These are phyloP conservation scores for Buxus sempervirens DNA, from an alignment of 164 flowering plant genomes.

Conservation along the genomic window DNA sequence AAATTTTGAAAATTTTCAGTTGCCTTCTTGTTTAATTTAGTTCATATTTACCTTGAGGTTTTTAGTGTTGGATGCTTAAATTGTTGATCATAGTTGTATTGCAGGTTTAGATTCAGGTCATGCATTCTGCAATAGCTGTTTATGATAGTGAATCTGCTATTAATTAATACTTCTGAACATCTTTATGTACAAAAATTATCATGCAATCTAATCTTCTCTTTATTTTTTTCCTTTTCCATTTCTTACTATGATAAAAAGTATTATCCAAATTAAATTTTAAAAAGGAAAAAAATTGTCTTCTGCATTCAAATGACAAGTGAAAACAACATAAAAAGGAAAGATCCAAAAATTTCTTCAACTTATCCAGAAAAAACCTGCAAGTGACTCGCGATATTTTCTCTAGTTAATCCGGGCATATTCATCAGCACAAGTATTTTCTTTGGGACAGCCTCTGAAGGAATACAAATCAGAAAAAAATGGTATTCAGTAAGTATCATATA, in stretches of 20 bases:
- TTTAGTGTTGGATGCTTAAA: neutral
- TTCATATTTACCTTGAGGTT: too few relatives aligned
- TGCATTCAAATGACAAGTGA: neutral
- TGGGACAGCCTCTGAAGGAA: constrained; percentile 21
- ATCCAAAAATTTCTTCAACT: too few relatives aligned
- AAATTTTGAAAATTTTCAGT: too few relatives aligned
- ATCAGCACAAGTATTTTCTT: constrained; percentile 20
- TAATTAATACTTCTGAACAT: too few relatives aligned
- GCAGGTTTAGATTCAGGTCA: neutral
- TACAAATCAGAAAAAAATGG: neutral
- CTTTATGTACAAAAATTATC: too few relatives aligned
- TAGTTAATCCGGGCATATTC: constrained; percentile 24
- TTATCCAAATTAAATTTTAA: neutral
- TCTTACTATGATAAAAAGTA: neutral
- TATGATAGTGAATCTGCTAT: too few relatives aligned
- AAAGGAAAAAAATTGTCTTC: too few relatives aligned
- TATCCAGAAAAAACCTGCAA: constrained; percentile 24
- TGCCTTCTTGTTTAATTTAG: too few relatives aligned
- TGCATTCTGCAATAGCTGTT: neutral
- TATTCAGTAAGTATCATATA: neutral
- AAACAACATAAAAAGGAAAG: neutral
- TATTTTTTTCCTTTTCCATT: too few relatives aligned
- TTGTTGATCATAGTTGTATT: too few relatives aligned
- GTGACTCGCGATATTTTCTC: constrained; percentile 24
- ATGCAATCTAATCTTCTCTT: too few relatives aligned